A percentile compares a stretch with the other conserved stretches of the same genome.
These are phyloP conservation scores for Heterobasidion occidentale DNA, from an alignment of 1,284 basidiomycete species.

Conservation along the genomic window DNA sequence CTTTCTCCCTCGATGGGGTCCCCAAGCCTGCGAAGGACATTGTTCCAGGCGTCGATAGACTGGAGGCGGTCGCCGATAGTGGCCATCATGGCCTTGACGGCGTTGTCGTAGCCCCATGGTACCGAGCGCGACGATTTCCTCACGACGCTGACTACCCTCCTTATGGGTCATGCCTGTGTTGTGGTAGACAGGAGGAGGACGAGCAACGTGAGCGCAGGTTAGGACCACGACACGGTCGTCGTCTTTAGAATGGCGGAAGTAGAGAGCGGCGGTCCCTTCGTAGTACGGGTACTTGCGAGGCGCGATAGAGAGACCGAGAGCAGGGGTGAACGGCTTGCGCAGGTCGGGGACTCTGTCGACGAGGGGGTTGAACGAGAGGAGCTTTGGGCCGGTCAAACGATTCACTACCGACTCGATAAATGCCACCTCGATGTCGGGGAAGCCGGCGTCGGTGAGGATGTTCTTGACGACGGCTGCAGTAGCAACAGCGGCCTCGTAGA, in stretches of 20 bases:
- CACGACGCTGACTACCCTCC: constrained; percentile 17
- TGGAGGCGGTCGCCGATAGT: constrained; percentile 17
- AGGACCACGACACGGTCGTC: constrained; percentile 18
- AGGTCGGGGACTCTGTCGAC: constrained; percentile 14
- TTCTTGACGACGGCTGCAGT: constrained; percentile 12
- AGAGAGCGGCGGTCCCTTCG: constrained; percentile 24
- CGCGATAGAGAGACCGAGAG: constrained; percentile 23
- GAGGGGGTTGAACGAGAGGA: constrained; percentile 14
- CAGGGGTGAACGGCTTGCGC: constrained; percentile 21
- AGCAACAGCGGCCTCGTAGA: constrained; percentile 14
- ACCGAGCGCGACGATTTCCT: constrained; percentile 29
- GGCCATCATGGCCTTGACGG: constrained; percentile 21
- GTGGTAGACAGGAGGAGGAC: constrained; percentile 14
- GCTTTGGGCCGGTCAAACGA: constrained; percentile 15
- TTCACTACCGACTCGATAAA: constrained; percentile 10
- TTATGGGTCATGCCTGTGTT: constrained; percentile 17
- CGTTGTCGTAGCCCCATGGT: constrained; percentile 18
- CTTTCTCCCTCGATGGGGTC: constrained; percentile 17
- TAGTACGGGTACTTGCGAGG: constrained; percentile 15
- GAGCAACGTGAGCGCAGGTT: constrained; percentile 19
- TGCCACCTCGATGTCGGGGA: constrained; percentile 11
- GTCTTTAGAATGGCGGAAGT: constrained; percentile 15
- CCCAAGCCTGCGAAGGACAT: constrained; percentile 16
- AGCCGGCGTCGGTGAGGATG: constrained; percentile 15
- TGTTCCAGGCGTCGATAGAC: constrained; percentile 18